A percentile compares a stretch with the other conserved stretches of the same genome.
Conservation (phyloP, 2,329 filamentous ascomycete species). For the Venturia pyrina region DNA sequence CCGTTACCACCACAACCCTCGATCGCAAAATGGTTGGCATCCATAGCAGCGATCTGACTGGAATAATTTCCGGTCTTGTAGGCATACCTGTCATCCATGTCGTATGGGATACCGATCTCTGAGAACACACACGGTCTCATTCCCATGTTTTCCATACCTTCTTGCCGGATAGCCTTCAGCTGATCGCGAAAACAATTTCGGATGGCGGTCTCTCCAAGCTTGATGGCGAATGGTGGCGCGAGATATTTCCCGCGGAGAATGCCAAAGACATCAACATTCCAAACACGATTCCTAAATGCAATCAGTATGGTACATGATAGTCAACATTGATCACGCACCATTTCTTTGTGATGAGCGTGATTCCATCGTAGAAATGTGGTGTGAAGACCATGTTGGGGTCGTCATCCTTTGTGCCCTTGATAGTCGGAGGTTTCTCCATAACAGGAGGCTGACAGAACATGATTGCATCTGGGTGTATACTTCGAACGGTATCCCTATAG, state of each 20-base stretch:
- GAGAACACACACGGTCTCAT: conserved; percentile 82
- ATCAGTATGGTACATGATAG: not conserved
- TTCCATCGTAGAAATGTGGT: conserved; percentile 92
- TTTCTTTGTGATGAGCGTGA: conserved; percentile 95
- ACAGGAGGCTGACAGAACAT: conserved; percentile 88
- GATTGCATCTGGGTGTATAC: conserved; percentile 68
- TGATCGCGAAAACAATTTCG: conserved; percentile 89
- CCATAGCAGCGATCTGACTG: conserved; percentile 83
- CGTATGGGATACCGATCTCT: conserved; percentile 95
- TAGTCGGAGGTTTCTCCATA: conserved; percentile 77
- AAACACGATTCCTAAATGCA: conserved; percentile 61
- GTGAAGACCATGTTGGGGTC: conserved; percentile 86
- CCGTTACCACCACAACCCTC: conserved; percentile 78
- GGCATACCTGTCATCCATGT: conserved; percentile 94
- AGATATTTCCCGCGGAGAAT: conserved; percentile 81
- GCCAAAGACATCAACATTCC: conserved; percentile 94
- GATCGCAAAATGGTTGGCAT: conserved; percentile 89
- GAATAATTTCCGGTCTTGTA: conserved; percentile 94
- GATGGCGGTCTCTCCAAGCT: conserved; percentile 86
- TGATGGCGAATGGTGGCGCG: conserved; percentile 83
- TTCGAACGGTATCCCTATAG: conserved; percentile 65
- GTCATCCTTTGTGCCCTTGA: conserved; percentile 82
- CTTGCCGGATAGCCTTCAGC: conserved; percentile 68
- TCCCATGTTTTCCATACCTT: conserved; percentile 81
- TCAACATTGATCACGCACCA: conserved; percentile 45